Evolutionary conservation across 495 filamentous ascomycete species (phyloP), one percentile per base, ranked within the genome.

Genomic region (Bathelium albidoporum): DNA sequence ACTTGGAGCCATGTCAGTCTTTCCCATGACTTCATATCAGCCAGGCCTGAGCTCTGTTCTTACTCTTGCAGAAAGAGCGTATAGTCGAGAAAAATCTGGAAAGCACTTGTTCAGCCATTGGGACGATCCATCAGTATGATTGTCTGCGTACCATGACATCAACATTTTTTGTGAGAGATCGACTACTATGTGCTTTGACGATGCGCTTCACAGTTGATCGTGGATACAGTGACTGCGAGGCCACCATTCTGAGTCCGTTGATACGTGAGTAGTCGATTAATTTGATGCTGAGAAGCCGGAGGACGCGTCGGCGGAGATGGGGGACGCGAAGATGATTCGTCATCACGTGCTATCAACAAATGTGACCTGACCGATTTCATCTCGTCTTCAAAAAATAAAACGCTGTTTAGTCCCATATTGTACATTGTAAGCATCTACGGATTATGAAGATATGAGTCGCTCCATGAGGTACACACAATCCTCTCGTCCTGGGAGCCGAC

Each of bases 11-110:
- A 69, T 41, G 20, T 28, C 20, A 28, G 9, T 2, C 32, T 20
- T 31, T 14, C 31, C 36, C 16, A 20, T 44, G 1, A 16, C 1
- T 59, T 10, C 41, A 0, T 31, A 20, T 29, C 24, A 34, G 20
- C 1, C 28, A 29, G 22, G 10, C 28, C 26, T 34, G 41, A 14
- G 58, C 28, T 32, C 12, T 31, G 36, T 34, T 61, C 82, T 65
- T 76, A 94, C 91, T 87, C 87, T 81, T 95, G 87, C 77, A 96
- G 84, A 69, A 96, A 96, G 9, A 95, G 80, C 70, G 88, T 86
- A 70, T 96, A 96, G 70, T 96, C 89, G 36, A 96, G 79, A 70
- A 91, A 95, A 26, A 94, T 87, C 90, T 94, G 65, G 28, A 52
- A 14, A 49, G 62, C 5, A 55, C 16, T 11, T 20, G 29, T 55